Base-by-base conservation (phyloP, 441 rosid species). In the Raphanus hybrid region DNA sequence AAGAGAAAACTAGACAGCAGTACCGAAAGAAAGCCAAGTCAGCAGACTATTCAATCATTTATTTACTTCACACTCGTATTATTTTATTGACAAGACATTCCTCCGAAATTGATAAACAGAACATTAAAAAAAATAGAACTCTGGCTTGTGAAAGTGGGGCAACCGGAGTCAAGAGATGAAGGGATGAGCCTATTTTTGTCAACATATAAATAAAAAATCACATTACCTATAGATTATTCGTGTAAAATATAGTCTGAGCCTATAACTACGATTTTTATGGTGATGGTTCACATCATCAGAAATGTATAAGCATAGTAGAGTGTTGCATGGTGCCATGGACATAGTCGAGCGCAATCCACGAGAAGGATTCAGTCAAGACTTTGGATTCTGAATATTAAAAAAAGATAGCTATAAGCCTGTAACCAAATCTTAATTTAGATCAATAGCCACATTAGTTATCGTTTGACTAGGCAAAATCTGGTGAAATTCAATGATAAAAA, bases 381-480 rank as follows among this genome's bases (percentile, higher is more conserved):
- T 50, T 26, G 18, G 60, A 76, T 70, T 43, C 66, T 12, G 1
- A 27, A 35, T 57, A 70, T 70, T 62, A 9, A 3, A 8, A 3
- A 9, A 71, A 67, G n/a, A 59, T 71, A 78, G 76, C 64, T 78
- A 16, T 65, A 57, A 7, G 80, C 61, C 69, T 72, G 8, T 66
- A 58, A 8, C 81, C 58, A 68, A 71, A 72, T 72, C 81, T 67
- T 78, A n/a, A 73, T 77, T 69, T 35, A 43, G 67, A 71, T 55
- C 71, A 29, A 48, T 45, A 64, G 41, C 71, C 76, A 64, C 80
- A 64, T 69, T 70, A 64, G 55, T 77, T 64, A 57, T 77, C 80
- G 32, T 65, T 71, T 77, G 80, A 77, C 80, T 70, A 54, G 70
- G 80, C 75, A 70, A 76, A 76, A 69, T 70, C 80, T 63, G 48